These are phyloP conservation scores for Brettanomyces custersianus DNA, from an alignment of 805 yeast genomes.

Conservation along the genomic window DNA sequence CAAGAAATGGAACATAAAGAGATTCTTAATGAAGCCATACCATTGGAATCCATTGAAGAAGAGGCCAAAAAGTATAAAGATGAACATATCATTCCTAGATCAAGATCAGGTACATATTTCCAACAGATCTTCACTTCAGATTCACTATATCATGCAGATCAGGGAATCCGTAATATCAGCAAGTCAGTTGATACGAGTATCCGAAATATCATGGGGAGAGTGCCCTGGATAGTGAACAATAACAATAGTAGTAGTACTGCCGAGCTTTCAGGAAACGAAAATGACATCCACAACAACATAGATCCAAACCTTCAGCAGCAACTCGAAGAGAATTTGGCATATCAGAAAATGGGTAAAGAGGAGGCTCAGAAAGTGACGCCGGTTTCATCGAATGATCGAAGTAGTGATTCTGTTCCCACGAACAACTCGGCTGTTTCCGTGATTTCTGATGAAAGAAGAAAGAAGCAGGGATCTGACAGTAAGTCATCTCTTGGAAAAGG, in stretches of 20 bases:
- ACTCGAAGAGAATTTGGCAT: conserved; percentile 22
- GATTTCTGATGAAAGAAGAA: neutral
- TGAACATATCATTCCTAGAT: conserved; percentile 4
- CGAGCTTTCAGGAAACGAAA: no score
- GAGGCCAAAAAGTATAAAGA: conserved; percentile 13
- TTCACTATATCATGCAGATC: conserved; percentile 25
- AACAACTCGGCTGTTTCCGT: neutral
- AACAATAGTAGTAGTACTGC: conserved; percentile 1
- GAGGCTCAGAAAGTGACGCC: conserved; percentile 20
- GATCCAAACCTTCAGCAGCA: conserved; percentile 10
- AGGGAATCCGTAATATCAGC: conserved; percentile 26
- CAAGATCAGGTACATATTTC: conserved; percentile 3
- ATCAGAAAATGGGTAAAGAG: conserved; percentile 6
- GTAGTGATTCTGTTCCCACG: no score
- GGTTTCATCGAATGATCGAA: no score
- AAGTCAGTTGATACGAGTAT: conserved; percentile 28
- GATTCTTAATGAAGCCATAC: conserved; percentile 15
- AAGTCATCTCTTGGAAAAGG: no score
- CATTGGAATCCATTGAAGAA: conserved; percentile 20
- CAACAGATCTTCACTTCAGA: conserved; percentile 11
- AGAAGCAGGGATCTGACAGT: no score
- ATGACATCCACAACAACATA: neutral
- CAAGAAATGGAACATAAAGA: conserved; percentile 6
- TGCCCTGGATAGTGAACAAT: conserved; percentile 20
- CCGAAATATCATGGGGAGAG: conserved; percentile 24